Evolutionary conservation across 176 grass and related monocot species (phyloP), one percentile per base, ranked within the genome.

Genomic region (Cenchrus purpureus): DNA sequence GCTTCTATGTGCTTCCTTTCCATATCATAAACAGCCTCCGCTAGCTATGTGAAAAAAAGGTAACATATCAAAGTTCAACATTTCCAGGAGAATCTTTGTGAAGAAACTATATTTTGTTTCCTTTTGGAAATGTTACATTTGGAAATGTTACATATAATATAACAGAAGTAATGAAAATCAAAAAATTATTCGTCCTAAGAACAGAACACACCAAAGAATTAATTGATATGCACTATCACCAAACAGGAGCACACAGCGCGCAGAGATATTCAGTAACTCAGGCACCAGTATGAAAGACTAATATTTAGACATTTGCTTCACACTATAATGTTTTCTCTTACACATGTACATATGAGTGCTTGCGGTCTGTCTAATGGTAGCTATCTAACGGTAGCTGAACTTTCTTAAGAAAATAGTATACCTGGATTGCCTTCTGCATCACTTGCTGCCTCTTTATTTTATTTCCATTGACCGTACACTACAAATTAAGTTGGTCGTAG

Each of bases 11-110:
- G 90, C 90, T 76, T 79, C 87, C 65, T 78, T 90, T 86, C 93
- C 93, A 80, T 86, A 95, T 88, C 83, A 88, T 83, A 88, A 68
- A 88, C 88, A 77, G 90, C 90, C 70, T 95, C 87, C 12, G 93
- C 85, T 88, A 95, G 83, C 93, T 95, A 70, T 65, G 79, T 7
- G 6, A 75, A 71, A 44, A 34, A 28, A 89, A 25, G 22, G 6
- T 6, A 84, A 54, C 19, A 84, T 77, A 6, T 4, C 14, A 14
- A 37, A 68, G 9, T 25, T 25, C 6, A 81, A 53, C 29, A 31
- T 84, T 75, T 71, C 14, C 11, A 29, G 17, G 9, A 51, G 6
- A 64, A 82, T 28, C 0, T 77, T 77, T 44, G 2, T 57, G 19
- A 1, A 76, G 12, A 25, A 25, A 25, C 22, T 25, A 25, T 25